Evolutionary conservation across 352 stramenopile species (phyloP).

Genomic region (Phytophthora pini): DNA sequence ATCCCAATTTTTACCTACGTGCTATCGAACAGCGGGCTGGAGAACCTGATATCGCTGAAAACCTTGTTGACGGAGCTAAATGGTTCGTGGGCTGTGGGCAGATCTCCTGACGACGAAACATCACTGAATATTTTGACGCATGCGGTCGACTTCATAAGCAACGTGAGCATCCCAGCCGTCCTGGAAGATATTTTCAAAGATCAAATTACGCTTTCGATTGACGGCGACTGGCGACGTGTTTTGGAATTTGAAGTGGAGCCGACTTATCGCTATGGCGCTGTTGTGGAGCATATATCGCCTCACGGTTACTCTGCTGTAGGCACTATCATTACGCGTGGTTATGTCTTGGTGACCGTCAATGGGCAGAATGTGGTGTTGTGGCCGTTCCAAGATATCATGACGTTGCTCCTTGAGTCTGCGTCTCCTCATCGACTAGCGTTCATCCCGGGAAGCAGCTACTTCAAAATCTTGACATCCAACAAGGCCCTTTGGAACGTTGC

Average conservation of each 20-base stretch:
- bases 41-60: slow-evolving; percentile 86
- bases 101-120: slow-evolving; percentile 64
- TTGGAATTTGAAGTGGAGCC: slow-evolving; percentile 85
- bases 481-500: slow-evolving; percentile 91
- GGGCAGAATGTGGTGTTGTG: slow-evolving; percentile 89
- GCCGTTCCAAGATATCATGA: slow-evolving; percentile 78
- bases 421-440: slow-evolving; percentile 84
- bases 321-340: slow-evolving; percentile 73
- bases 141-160: slow-evolving; percentile 86
- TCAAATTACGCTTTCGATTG: slow-evolving; percentile 89
- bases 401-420: slow-evolving; percentile 66
- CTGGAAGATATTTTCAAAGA: slow-evolving; percentile 92
- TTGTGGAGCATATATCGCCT: slow-evolving; percentile 79
- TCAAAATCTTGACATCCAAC: slow-evolving; percentile 88
- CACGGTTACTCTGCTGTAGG: slow-evolving; percentile 79
- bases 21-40: slow-evolving; percentile 85
- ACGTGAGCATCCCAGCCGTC: slow-evolving; percentile 86
- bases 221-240: slow-evolving; percentile 82
- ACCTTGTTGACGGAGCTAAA: slow-evolving; percentile 79
- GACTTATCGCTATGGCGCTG: slow-evolving; percentile 85
- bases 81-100: slow-evolving; percentile 68
- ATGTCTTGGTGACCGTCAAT: slow-evolving; percentile 87
- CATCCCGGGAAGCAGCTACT: slow-evolving; percentile 86
- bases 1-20: slow-evolving; percentile 92
- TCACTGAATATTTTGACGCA: slow-evolving; percentile 80